A percentile compares a stretch with the other conserved stretches of the same genome.
Evolutionary conservation across 2,329 filamentous ascomycete genomes (phyloP).

Genomic region (Diaporthe sp.): DNA sequence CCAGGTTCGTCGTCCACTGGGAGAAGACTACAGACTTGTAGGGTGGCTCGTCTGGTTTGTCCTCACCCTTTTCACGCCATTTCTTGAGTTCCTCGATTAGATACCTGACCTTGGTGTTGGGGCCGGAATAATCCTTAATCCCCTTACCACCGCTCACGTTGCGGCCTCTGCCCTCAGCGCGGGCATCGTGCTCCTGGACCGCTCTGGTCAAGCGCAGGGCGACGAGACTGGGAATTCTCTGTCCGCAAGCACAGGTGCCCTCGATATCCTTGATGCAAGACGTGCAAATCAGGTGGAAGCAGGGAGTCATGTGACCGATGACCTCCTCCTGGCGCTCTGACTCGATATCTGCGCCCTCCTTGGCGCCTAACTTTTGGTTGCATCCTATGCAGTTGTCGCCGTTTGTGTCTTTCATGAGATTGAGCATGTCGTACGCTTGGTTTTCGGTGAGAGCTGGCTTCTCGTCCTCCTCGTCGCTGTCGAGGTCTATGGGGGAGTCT

Average conservation of each 20-base stretch:
- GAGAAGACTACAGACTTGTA: slow-evolving; percentile 97
- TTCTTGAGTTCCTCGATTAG: slow-evolving; percentile 80
- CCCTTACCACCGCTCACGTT: slow-evolving; percentile 66
- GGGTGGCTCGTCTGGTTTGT: slow-evolving; percentile 74
- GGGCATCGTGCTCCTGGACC: slow-evolving; percentile 68
- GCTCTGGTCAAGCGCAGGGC: slow-evolving; percentile 74
- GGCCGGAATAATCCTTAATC: slow-evolving; percentile 80
- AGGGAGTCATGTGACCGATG: slow-evolving; percentile 85
- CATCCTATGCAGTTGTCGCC: slow-evolving; percentile 81
- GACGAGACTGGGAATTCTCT: slow-evolving; percentile 52
- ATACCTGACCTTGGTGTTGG: slow-evolving; percentile 91
- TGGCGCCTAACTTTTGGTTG: slow-evolving; percentile 70
- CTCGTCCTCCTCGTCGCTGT: slow-evolving; percentile 78
- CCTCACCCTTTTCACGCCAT: slow-evolving; percentile 72
- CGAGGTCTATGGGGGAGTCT: slow-evolving; percentile 89
- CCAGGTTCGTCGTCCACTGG: slow-evolving; percentile 94
- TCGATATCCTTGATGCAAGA: slow-evolving; percentile 76
- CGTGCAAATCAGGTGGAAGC: slow-evolving; percentile 87
- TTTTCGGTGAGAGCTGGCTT: slow-evolving; percentile 72
- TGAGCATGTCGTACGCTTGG: slow-evolving; percentile 88
- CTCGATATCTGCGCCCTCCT: slow-evolving; percentile 68
- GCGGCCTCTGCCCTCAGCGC: slow-evolving; percentile 67
- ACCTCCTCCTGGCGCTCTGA: slow-evolving; percentile 72
- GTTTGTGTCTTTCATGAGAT: slow-evolving; percentile 85
- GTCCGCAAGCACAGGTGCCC: slow-evolving; percentile 67